Conservation (phyloP, 495 filamentous ascomycete genomes). For the Gamarada debralockiae region DNA sequence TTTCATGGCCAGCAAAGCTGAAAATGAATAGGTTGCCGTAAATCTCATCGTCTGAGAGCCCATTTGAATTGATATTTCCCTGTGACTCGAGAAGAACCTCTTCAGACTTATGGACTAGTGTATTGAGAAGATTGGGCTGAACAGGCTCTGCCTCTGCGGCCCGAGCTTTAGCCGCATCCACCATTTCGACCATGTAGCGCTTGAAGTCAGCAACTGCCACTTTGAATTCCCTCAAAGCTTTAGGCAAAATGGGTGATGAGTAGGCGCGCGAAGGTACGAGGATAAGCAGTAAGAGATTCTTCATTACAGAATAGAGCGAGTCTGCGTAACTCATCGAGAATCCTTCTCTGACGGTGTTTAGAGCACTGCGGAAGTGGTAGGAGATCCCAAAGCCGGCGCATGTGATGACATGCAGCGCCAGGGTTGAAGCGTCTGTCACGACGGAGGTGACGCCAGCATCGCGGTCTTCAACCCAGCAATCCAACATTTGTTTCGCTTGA, state of each 20-base stretch:
- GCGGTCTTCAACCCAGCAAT: conserved; percentile 27
- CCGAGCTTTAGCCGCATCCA: background rate
- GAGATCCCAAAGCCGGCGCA: conserved; percentile 31
- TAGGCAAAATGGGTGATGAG: conserved; percentile 19
- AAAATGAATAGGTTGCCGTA: conserved; percentile 53
- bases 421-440: conserved; percentile 26
- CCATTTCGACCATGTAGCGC: conserved; percentile 23
- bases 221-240: conserved; percentile 22
- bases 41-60: conserved; percentile 38
- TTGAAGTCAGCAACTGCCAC: conserved; percentile 28
- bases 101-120: conserved; percentile 29
- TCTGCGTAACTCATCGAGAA: conserved; percentile 28
- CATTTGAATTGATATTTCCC: conserved; percentile 5
- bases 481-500: conserved; percentile 35
- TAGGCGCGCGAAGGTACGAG: background rate
- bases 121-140: background rate
- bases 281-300: conserved; percentile 24
- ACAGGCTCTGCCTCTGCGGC: background rate
- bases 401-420: conserved; percentile 34
- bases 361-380: conserved; percentile 26
- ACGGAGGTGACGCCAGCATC: conserved; percentile 11
- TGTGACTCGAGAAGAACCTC: conserved; percentile 23
- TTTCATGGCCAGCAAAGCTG: conserved; percentile 52
- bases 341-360: conserved; percentile 9
- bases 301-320: conserved; percentile 29